A percentile compares a stretch with the other conserved stretches of the same genome.
Conservation (phyloP, 2,329 filamentous ascomycete species). For the Paracorniculantispora psalliotae region DNA sequence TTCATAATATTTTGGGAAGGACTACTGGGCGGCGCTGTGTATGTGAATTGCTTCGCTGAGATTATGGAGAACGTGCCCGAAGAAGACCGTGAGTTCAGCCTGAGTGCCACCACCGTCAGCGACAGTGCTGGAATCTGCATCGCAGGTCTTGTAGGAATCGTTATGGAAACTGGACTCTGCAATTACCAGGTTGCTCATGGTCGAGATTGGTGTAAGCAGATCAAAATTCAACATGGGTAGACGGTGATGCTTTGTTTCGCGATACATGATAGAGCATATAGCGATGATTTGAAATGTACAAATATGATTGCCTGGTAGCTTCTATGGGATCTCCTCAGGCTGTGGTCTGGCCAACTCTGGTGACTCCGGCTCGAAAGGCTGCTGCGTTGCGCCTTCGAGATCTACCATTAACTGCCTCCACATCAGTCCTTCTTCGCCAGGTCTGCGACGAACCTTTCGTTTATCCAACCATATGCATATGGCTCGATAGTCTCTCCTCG, state of each 20-base stretch:
- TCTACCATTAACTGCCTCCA: slow-evolving; percentile 21
- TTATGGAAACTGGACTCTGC: slow-evolving; percentile 76
- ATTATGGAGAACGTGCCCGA: slow-evolving; percentile 78
- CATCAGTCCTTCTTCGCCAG: slow-evolving; percentile 17
- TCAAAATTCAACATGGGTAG: slow-evolving; percentile 31
- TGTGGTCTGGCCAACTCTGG: not conserved
- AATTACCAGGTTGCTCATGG: slow-evolving; percentile 79
- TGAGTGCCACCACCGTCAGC: slow-evolving; percentile 85
- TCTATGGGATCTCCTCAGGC: not conserved
- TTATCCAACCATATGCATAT: slow-evolving; percentile 18
- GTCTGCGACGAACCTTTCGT: slow-evolving; percentile 12
- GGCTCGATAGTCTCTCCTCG: slow-evolving; percentile 17
- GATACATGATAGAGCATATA: not conserved
- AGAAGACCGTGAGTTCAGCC: slow-evolving; percentile 82
- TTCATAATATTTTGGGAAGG: slow-evolving; percentile 90
- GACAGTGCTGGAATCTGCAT: slow-evolving; percentile 88
- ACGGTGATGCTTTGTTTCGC: not conserved
- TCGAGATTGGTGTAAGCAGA: slow-evolving; percentile 64
- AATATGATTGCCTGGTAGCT: not conserved
- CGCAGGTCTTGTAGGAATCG: slow-evolving; percentile 79
- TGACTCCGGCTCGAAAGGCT: not conserved
- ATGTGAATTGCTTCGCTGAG: slow-evolving; percentile 93
- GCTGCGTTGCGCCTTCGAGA: slow-evolving; percentile 15
- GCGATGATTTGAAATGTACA: not conserved
- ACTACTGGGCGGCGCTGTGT: slow-evolving; percentile 82